These are phyloP conservation scores for Omphalotus olearius DNA, from an alignment of 1,284 basidiomycete species.

Conservation along the genomic window DNA sequence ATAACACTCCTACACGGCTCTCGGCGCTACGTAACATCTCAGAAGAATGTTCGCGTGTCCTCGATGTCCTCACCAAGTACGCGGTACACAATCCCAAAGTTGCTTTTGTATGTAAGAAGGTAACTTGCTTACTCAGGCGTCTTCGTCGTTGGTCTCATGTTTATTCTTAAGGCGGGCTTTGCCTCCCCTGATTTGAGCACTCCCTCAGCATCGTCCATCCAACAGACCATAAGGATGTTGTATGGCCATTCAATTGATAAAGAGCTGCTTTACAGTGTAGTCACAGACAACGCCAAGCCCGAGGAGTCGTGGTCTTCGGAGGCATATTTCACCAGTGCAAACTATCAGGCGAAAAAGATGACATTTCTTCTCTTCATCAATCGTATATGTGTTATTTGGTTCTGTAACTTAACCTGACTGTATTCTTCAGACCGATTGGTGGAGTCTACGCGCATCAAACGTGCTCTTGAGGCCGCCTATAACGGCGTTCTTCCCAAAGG, in stretches of 20 bases:
- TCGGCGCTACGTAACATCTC: slow-evolving; percentile 82
- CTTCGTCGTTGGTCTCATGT: background rate
- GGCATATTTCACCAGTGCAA: slow-evolving; percentile 82
- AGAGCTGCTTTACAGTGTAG: slow-evolving; percentile 66
- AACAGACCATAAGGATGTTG: slow-evolving; percentile 75
- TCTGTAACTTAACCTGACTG: background rate
- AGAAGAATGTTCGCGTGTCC: slow-evolving; percentile 90
- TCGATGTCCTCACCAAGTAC: slow-evolving; percentile 94
- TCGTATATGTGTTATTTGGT: slow-evolving; percentile 49
- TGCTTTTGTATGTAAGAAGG: slow-evolving; percentile 92
- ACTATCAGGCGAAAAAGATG: slow-evolving; percentile 86
- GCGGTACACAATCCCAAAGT: slow-evolving; percentile 89
- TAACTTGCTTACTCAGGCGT: slow-evolving; percentile 21
- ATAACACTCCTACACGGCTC: slow-evolving; percentile 88
- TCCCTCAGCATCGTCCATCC: slow-evolving; percentile 56
- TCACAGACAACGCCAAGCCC: slow-evolving; percentile 26
- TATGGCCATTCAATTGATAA: slow-evolving; percentile 83
- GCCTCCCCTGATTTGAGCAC: slow-evolving; percentile 82
- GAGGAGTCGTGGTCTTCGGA: slow-evolving; percentile 59
- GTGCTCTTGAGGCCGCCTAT: slow-evolving; percentile 87
- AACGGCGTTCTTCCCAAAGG: slow-evolving; percentile 89
- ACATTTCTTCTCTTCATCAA: slow-evolving; percentile 96
- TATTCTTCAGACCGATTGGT: slow-evolving; percentile 79
- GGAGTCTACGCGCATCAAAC: slow-evolving; percentile 85
- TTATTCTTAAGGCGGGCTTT: slow-evolving; percentile 54